Evolutionary conservation across 2,329 filamentous ascomycete genomes (phyloP).

Genomic region (Plenodomus lindquistii): DNA sequence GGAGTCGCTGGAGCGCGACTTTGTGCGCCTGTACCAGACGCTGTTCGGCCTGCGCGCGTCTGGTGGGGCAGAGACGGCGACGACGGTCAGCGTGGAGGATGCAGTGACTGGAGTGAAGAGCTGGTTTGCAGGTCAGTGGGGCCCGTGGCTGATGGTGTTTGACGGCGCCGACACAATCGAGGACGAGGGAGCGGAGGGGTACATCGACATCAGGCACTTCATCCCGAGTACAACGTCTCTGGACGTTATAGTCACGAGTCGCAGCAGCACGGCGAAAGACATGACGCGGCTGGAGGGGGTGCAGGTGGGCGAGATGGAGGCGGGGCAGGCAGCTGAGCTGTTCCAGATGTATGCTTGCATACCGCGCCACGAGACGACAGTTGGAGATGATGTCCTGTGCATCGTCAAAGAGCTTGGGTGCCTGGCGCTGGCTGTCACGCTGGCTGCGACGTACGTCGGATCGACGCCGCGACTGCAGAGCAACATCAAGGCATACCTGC

Average conservation of each 20-base stretch:
- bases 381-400: slow-evolving; percentile 3
- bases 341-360: slow-evolving; percentile 8
- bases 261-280: slow-evolving; percentile 1
- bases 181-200: slow-evolving; percentile 8
- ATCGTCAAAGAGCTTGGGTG: slow-evolving; percentile 24
- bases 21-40: slow-evolving; percentile 16
- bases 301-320: slow-evolving; percentile 19
- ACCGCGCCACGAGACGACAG: background rate
- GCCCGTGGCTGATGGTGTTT: slow-evolving; percentile 20
- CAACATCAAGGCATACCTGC: slow-evolving; percentile 16
- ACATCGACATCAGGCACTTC: slow-evolving; percentile 18
- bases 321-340: slow-evolving; percentile 10
- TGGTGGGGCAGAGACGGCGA: slow-evolving; percentile 4
- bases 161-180: slow-evolving; percentile 22
- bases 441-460: slow-evolving; percentile 16
- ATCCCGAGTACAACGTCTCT: slow-evolving; percentile 10
- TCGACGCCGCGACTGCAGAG: slow-evolving; percentile 17
- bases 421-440: slow-evolving; percentile 23
- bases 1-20: slow-evolving; percentile 26
- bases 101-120: slow-evolving; percentile 21
- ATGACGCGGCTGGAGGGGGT: slow-evolving; percentile 18
- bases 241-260: background rate
- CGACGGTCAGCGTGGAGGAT: slow-evolving; percentile 11
- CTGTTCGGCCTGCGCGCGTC: slow-evolving; percentile 8
- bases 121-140: slow-evolving; percentile 13